A percentile compares a stretch with the other conserved stretches of the same genome.
Evolutionary conservation across 1,139 yeast genomes (phyloP).

Genomic region (Sugiyamaella japonica): DNA sequence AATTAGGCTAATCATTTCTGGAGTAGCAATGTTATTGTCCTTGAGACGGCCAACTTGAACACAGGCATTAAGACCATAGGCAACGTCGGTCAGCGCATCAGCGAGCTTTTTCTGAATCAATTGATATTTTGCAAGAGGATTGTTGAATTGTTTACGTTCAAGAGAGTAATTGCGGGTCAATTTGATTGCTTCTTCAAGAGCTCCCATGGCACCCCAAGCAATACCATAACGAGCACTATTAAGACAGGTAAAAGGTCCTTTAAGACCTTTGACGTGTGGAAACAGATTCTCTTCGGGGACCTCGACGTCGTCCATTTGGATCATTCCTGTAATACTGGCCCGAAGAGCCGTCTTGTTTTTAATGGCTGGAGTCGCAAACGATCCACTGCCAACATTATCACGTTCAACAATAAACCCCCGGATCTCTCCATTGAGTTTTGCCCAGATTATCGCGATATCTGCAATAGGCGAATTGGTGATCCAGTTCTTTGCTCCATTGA

Average conservation of each 20-base stretch:
- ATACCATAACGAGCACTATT: constrained; percentile 49
- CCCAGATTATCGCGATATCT: constrained; percentile 47
- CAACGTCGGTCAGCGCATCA: constrained; percentile 46
- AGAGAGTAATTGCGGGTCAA: constrained; percentile 44
- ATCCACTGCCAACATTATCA: constrained; percentile 35
- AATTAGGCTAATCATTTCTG: constrained; percentile 48
- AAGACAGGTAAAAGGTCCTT: constrained; percentile 49
- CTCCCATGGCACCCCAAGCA: constrained; percentile 50
- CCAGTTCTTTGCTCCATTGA: constrained; percentile 48
- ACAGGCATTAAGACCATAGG: constrained; percentile 45
- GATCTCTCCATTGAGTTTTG: constrained; percentile 46
- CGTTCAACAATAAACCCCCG: constrained; percentile 48
- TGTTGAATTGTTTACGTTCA: constrained; percentile 45
- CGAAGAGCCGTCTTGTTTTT: constrained; percentile 44
- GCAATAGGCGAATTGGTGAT: constrained; percentile 51
- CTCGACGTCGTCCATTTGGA: constrained; percentile 47
- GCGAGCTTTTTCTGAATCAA: constrained; percentile 48
- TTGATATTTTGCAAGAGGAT: constrained; percentile 46
- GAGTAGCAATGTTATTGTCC: constrained; percentile 43
- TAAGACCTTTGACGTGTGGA: constrained; percentile 44
- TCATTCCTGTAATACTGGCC: constrained; percentile 50
- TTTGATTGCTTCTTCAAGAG: constrained; percentile 45
- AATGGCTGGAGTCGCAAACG: constrained; percentile 45
- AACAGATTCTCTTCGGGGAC: constrained; percentile 47
- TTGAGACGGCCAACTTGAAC: constrained; percentile 47